These are phyloP conservation scores for Themeda triandra DNA, from an alignment of 176 grass and related monocot genomes.

Conservation along the genomic window DNA sequence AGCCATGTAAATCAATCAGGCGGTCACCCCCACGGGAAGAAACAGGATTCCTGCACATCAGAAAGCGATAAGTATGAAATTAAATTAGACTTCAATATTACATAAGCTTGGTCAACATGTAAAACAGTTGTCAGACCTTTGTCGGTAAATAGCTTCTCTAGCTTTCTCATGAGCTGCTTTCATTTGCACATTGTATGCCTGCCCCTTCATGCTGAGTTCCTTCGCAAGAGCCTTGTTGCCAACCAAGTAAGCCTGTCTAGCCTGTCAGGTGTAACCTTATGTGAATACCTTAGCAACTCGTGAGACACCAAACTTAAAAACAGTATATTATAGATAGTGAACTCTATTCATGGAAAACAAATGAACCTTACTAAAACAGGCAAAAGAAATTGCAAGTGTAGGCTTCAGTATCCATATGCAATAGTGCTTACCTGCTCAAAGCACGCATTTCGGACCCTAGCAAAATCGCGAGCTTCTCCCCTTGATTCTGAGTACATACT, in stretches of 20 bases:
- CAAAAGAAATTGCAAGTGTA: neutral
- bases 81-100: slow-evolving; percentile 12
- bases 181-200: slow-evolving; percentile 78
- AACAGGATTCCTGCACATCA: slow-evolving; percentile 59
- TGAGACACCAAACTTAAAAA: neutral
- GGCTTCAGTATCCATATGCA: neutral
- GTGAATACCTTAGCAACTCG: slow-evolving; percentile 15
- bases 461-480: slow-evolving; percentile 94
- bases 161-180: slow-evolving; percentile 98
- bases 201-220: slow-evolving; percentile 88
- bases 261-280: slow-evolving; percentile 41
- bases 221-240: slow-evolving; percentile 95
- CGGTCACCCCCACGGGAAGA: slow-evolving; percentile 43
- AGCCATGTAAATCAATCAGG: slow-evolving; percentile 80
- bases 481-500: slow-evolving; percentile 86
- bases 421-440: slow-evolving; percentile 83
- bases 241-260: slow-evolving; percentile 80
- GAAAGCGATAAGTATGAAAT: neutral
- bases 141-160: slow-evolving; percentile 83
- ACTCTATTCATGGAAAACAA: neutral
- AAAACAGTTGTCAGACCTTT: slow-evolving; percentile 47
- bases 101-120: neutral
- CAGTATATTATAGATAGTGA: neutral
- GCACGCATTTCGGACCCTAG: slow-evolving; percentile 88
- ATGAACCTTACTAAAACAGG: no score